Evolutionary conservation across 2,329 filamentous ascomycete genomes (phyloP), one percentile per base, ranked within the genome.

Genomic region (Hymenoscyphus fraxineus): DNA sequence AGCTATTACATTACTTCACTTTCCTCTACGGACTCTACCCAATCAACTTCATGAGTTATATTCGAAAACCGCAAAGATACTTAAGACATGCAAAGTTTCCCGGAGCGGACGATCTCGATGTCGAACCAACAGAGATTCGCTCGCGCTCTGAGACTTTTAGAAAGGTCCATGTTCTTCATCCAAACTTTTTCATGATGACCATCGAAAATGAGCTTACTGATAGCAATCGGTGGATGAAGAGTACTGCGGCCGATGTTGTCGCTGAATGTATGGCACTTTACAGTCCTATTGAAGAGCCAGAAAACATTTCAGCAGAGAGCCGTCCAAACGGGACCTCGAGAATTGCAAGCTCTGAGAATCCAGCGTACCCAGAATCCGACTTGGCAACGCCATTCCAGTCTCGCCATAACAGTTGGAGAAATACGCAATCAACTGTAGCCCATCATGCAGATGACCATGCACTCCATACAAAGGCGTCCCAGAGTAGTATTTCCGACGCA

Each of bases 21-120:
- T 88, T 93, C 32, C 80, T 95, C 0, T 95, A 95, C 70, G 92
- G 91, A 0, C 78, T 95, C 4, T 95, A 94, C 68, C 91, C 91
- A 1, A 85, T 94, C 73, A 94, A 94, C 74, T 92, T 95, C 70
- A 90, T 92, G 85, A 89, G 89, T 76, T 95, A 94, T 73, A 89
- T 95, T 67, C 85, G 91, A 64, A 94, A 94, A 73, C 91, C 91
- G 2, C 87, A 92, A 69, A 86, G 89, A 68, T 94, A 90, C 73
- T 80, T 95, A 10, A 88, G 91, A 58, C 88, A 90, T 71, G 86
- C 89, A 51, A 86, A 91, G 68, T 89, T 87, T 39, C 82, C 85
- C 4, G 86, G 88, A 59, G 84, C 87, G 1, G 88, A 93, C 67
- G 88, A 91, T 62, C 84, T 94, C 55, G 90, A 93, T 72, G 83